Conservation (phyloP, 73 alveolate genomes). For the Symbiodinium natans region DNA sequence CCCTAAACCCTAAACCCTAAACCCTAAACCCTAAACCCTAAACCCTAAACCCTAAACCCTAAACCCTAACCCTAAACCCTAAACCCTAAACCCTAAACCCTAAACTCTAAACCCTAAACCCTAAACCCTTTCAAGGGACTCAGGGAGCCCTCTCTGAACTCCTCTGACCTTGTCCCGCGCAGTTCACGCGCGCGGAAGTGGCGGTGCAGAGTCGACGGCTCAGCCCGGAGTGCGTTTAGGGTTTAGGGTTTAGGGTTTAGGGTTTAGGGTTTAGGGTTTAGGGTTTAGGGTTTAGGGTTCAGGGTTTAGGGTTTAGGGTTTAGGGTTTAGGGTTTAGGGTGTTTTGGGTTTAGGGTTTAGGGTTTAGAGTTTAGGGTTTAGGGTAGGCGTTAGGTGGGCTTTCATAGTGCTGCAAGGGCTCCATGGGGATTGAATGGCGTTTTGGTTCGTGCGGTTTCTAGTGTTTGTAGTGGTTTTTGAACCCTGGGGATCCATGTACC, state of each 20-base stretch:
- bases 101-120: too few relatives aligned
- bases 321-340: too few relatives aligned
- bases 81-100: too few relatives aligned
- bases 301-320: too few relatives aligned
- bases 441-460: too few relatives aligned
- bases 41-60: background rate
- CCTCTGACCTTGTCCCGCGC: background rate
- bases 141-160: too few relatives aligned
- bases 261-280: background rate
- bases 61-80: background rate
- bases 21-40: background rate
- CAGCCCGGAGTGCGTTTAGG: background rate
- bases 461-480: too few relatives aligned
- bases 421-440: too few relatives aligned
- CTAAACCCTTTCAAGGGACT: too few relatives aligned
- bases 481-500: too few relatives aligned
- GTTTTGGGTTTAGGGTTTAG: background rate
- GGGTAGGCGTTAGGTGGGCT: too few relatives aligned
- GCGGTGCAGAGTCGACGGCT: constrained; percentile 41
- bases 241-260: background rate
- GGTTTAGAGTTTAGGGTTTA: background rate
- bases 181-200: constrained; percentile 68
- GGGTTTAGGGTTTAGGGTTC: background rate
- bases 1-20: background rate
- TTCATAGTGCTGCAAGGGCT: too few relatives aligned